phyloP scores from a whole-genome alignment of 441 rosid genomes.

The Francoa sonchifolia region DNA sequence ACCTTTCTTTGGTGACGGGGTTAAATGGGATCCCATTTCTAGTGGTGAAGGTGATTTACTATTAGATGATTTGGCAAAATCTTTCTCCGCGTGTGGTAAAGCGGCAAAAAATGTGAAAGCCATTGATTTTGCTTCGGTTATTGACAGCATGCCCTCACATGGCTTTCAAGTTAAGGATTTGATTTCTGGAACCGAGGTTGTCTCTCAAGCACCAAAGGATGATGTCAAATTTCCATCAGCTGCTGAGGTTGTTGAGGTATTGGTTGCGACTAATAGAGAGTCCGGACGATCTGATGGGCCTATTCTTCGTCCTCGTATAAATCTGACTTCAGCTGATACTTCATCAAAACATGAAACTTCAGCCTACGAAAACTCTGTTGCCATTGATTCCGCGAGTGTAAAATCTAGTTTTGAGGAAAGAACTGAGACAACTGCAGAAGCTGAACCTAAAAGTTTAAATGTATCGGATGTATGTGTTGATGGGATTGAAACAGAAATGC shows the following conservation, averaged over 20 bases:
- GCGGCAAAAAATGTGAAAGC: constrained; percentile 36
- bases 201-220: constrained; percentile 13
- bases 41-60: constrained; percentile 78
- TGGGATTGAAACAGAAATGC: constrained; percentile 5
- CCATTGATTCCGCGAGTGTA: constrained; percentile 7
- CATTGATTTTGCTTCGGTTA: constrained; percentile 42
- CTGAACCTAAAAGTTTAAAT: constrained; percentile 11
- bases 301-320: constrained; percentile 11
- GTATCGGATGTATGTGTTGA: constrained; percentile 6
- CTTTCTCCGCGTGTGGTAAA: constrained; percentile 33
- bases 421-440: constrained; percentile 6
- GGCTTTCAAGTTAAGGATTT: constrained; percentile 40
- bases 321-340: constrained; percentile 12
- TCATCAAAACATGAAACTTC: constrained; percentile 9
- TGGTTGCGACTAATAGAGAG: constrained; percentile 8
- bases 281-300: constrained; percentile 8
- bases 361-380: constrained; percentile 10
- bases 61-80: constrained; percentile 51
- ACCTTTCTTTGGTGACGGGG: constrained; percentile 37
- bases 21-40: constrained; percentile 78
- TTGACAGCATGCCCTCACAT: constrained; percentile 31
- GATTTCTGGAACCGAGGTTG: constrained; percentile 22
- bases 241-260: constrained; percentile 9
- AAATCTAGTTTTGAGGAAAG: constrained; percentile 15
- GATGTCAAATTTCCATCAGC: constrained; percentile 9